phyloP scores from a whole-genome alignment of 2,329 filamentous ascomycete genomes.

The Helicocarpus griseus region DNA sequence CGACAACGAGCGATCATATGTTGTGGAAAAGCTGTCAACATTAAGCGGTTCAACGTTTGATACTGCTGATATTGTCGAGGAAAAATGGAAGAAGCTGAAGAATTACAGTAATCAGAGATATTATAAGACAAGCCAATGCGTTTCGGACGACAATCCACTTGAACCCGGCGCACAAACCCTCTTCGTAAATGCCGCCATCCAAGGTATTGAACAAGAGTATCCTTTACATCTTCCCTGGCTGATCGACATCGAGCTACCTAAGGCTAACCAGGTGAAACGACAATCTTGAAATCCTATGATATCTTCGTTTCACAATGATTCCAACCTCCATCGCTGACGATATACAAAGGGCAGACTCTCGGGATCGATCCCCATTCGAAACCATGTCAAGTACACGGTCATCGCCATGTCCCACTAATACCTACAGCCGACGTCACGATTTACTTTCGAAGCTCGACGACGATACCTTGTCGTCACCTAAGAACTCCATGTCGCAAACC shows the following conservation, averaged over 20 bases:
- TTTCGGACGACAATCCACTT: conserved; percentile 23
- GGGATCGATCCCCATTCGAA: no score
- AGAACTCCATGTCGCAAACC: no score
- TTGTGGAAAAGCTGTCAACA: conserved; percentile 27
- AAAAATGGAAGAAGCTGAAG: conserved; percentile 14
- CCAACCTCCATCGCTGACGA: no score
- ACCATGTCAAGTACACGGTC: no score
- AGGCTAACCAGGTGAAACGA: no score
- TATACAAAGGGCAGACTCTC: no score
- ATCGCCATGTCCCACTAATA: no score
- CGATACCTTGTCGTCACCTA: no score
- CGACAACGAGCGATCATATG: conserved; percentile 31
- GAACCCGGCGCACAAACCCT: conserved; percentile 41
- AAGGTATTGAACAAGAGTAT: conserved; percentile 35
- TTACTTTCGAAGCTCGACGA: no score
- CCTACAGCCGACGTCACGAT: no score
- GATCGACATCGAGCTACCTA: conserved; percentile 38
- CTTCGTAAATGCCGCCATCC: conserved; percentile 52
- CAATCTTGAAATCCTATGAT: no score
- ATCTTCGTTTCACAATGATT: no score
- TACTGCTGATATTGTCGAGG: conserved; percentile 6
- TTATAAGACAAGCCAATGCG: conserved; percentile 33
- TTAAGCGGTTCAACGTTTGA: conserved; percentile 14
- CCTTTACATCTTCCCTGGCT: conserved; percentile 45
- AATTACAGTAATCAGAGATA: conserved; percentile 19